Percentiles rank a stretch among this genome's conserved stretches.
These are phyloP conservation scores for Talaromyces wortmannii DNA, from an alignment of 495 filamentous ascomycete species.

Conservation along the genomic window DNA sequence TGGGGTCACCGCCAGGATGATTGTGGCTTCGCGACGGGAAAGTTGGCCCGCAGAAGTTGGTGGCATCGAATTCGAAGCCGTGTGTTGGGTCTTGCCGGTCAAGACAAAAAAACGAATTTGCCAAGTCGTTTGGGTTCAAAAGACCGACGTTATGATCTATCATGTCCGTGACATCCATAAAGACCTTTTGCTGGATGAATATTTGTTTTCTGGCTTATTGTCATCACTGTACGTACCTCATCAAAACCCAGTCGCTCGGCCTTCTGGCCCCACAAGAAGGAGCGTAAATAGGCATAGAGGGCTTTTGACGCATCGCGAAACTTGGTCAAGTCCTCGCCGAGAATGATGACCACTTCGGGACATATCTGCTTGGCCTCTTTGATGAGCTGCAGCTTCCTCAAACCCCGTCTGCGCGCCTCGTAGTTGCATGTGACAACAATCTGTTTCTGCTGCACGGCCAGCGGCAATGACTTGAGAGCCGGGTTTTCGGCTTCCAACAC, in stretches of 20 bases:
- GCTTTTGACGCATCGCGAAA: constrained; percentile 83
- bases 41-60: constrained; percentile 48
- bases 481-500: constrained; percentile 81
- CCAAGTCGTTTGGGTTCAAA: constrained; percentile 59
- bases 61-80: constrained; percentile 75
- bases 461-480: constrained; percentile 58
- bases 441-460: constrained; percentile 79
- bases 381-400: constrained; percentile 80
- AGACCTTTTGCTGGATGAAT: constrained; percentile 35
- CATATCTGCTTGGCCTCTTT: constrained; percentile 72
- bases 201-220: background rate
- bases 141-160: constrained; percentile 69
- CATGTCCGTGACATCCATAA: constrained; percentile 77
- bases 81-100: constrained; percentile 64
- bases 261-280: constrained; percentile 65
- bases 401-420: constrained; percentile 67
- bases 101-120: constrained; percentile 73
- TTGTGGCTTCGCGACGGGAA: constrained; percentile 28
- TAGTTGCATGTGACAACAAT: constrained; percentile 96
- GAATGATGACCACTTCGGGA: constrained; percentile 76
- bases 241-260: constrained; percentile 82
- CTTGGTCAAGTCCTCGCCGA: constrained; percentile 79
- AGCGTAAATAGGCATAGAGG: constrained; percentile 62
- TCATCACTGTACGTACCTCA: constrained; percentile 43
- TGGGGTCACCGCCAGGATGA: constrained; percentile 1